Conservation (phyloP, 345 rosid genomes). For the Mangifera indica region DNA sequence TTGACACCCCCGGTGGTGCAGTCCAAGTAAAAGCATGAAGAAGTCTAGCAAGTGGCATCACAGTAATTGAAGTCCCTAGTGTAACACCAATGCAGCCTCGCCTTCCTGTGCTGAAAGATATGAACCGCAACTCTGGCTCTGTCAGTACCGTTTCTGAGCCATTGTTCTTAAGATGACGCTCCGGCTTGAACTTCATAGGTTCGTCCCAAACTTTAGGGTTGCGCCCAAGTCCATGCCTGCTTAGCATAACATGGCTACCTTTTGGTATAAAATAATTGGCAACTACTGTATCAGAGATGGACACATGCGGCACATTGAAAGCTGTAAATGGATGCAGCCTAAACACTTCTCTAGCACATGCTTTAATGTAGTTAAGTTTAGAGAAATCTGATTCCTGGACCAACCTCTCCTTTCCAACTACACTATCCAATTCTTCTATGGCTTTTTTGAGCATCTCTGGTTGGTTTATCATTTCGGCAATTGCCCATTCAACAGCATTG, state of each 20-base stretch:
- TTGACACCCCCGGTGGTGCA: conserved; percentile 6
- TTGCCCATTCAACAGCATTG: conserved; percentile 54
- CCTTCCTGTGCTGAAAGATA: conserved; percentile 49
- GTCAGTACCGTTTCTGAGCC: conserved; percentile 22
- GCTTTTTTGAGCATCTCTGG: conserved; percentile 45
- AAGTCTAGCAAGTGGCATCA: conserved; percentile 54
- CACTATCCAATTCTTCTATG: conserved; percentile 38
- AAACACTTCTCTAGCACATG: conserved; percentile 52
- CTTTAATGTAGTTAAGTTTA: conserved; percentile 45
- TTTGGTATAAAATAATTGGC: conserved; percentile 53
- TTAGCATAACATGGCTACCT: conserved; percentile 44
- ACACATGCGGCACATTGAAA: conserved; percentile 50
- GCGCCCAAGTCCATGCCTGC: conserved; percentile 44
- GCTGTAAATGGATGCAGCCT: conserved; percentile 49
- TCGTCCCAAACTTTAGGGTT: conserved; percentile 50
- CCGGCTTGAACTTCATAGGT: conserved; percentile 45
- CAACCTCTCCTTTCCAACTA: conserved; percentile 46
- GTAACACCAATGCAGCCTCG: conserved; percentile 38
- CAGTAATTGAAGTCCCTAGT: conserved; percentile 46
- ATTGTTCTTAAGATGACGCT: conserved; percentile 34
- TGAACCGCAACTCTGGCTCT: conserved; percentile 33
- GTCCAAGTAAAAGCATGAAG: conserved; percentile 49
- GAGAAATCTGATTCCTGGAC: conserved; percentile 51
- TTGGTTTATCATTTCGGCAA: conserved; percentile 54
- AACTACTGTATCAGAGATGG: conserved; percentile 25